Percentiles rank a stretch among this genome's conserved stretches.
phyloP scores from a whole-genome alignment of 1,139 yeast species.

The Geotrichum carabidarum region DNA sequence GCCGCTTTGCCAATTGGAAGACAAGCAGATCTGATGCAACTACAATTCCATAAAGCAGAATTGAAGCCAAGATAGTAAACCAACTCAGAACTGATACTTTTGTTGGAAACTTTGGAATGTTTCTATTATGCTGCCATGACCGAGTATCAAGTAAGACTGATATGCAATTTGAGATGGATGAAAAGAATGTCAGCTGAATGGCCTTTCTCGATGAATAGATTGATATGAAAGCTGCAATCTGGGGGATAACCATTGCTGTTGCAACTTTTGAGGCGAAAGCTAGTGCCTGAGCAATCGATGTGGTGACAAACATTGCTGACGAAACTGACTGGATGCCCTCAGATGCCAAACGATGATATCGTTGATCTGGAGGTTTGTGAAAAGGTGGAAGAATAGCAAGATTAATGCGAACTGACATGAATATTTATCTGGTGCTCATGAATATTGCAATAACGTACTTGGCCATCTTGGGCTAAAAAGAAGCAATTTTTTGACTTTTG shows the following conservation, averaged over 20 bases:
- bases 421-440: no score
- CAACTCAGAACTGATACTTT: neutral
- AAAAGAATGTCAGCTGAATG: neutral
- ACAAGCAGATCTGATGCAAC: slow-evolving; percentile 5
- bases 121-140: neutral
- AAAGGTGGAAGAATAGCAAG: no score
- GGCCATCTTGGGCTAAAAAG: no score
- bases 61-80: neutral
- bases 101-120: neutral
- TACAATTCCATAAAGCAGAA: neutral
- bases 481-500: no score
- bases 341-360: no score
- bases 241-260: slow-evolving; percentile 9
- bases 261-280: slow-evolving; percentile 9
- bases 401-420: no score
- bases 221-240: neutral
- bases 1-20: slow-evolving; percentile 1
- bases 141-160: neutral
- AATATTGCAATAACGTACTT: no score
- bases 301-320: slow-evolving; percentile 1
- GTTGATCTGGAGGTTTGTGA: no score
- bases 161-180: neutral
- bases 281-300: slow-evolving; percentile 5
- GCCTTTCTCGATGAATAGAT: slow-evolving; percentile 4
- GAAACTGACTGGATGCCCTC: neutral